Conservation (phyloP, 1,284 basidiomycete genomes). For the Microbotryum lychnidis-dioicae region DNA sequence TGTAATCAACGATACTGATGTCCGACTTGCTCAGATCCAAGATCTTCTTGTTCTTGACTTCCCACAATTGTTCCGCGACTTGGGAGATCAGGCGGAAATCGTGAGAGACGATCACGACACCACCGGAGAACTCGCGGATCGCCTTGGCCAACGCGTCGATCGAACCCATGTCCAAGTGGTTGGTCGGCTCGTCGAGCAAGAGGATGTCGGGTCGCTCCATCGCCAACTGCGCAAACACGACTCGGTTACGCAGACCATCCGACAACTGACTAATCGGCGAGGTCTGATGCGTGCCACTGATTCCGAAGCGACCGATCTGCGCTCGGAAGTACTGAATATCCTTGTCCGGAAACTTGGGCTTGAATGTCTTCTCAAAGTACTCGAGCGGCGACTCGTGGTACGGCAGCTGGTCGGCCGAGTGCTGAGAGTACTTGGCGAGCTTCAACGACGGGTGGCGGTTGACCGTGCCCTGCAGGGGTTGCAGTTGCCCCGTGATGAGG, state of each 20-base stretch:
- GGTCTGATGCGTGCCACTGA: constrained; percentile 88
- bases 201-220: constrained; percentile 45
- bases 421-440: constrained; percentile 74
- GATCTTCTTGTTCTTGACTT: constrained; percentile 90
- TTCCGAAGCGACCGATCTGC: constrained; percentile 91
- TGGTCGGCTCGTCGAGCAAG: constrained; percentile 63
- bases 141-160: constrained; percentile 90
- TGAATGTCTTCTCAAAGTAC: constrained; percentile 78
- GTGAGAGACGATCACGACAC: constrained; percentile 95
- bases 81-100: constrained; percentile 66
- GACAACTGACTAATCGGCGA: constrained; percentile 84
- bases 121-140: constrained; percentile 95
- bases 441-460: constrained; percentile 84
- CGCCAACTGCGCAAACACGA: constrained; percentile 77
- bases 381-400: constrained; percentile 89
- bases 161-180: constrained; percentile 87
- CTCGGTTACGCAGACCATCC: constrained; percentile 93
- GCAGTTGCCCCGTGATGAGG: constrained; percentile 78
- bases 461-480: constrained; percentile 75
- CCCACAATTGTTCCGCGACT: constrained; percentile 96
- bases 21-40: constrained; percentile 82
- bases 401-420: constrained; percentile 95
- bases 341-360: constrained; percentile 86
- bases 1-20: constrained; percentile 80
- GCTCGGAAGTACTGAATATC: constrained; percentile 87